Evolutionary conservation across 345 rosid genomes (phyloP).

Genomic region (Clarkia xantiana): DNA sequence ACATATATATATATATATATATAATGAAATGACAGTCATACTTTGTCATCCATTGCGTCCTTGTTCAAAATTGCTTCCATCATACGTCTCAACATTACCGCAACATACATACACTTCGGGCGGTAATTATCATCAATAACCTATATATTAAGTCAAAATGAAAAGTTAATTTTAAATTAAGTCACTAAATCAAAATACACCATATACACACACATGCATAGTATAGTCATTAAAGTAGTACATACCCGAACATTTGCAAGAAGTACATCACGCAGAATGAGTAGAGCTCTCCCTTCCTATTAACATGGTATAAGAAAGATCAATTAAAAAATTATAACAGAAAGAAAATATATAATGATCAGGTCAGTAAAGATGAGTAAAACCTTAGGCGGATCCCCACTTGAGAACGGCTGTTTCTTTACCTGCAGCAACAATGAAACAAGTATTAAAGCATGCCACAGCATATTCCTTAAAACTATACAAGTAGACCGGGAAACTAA

Average conservation of each 20-base stretch:
- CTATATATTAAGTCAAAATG: slow-evolving; percentile 20
- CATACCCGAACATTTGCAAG: slow-evolving; percentile 87
- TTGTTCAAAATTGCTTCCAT: slow-evolving; percentile 87
- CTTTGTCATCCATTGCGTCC: slow-evolving; percentile 99
- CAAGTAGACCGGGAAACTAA: neutral
- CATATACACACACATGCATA: neutral
- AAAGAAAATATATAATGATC: neutral
- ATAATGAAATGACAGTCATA: slow-evolving; percentile 6
- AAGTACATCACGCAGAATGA: slow-evolving; percentile 57
- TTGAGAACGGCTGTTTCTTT: slow-evolving; percentile 29
- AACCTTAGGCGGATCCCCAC: slow-evolving; percentile 37
- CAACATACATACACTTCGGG: slow-evolving; percentile 85
- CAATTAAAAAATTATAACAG: neutral
- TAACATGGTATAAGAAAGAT: slow-evolving; percentile 6
- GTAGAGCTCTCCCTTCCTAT: slow-evolving; percentile 56
- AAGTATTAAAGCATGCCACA: neutral
- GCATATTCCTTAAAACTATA: slow-evolving; percentile 1
- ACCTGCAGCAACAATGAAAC: slow-evolving; percentile 24
- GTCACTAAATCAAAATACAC: neutral
- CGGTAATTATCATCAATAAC: slow-evolving; percentile 53
- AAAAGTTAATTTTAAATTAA: neutral
- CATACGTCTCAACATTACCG: slow-evolving; percentile 88
- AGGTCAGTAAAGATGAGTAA: neutral
- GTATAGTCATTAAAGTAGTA: slow-evolving; percentile 8
- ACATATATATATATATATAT: neutral